These are phyloP conservation scores for Kodamaea derodonti DNA, from an alignment of 1,139 yeast genomes.

Conservation along the genomic window DNA sequence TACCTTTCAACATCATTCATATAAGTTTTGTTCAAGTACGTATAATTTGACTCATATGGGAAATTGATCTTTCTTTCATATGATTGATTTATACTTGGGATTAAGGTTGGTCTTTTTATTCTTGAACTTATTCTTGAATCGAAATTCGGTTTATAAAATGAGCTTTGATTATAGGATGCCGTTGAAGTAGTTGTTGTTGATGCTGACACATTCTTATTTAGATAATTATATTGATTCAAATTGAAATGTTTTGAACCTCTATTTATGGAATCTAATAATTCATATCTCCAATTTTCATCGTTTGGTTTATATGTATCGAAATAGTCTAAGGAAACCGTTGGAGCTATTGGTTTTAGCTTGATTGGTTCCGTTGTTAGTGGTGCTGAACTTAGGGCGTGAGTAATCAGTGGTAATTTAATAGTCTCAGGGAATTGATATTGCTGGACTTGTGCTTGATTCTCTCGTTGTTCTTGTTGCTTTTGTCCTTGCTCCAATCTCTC, in stretches of 20 bases:
- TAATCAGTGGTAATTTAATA: slow-evolving; percentile 36
- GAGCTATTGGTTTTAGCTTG: slow-evolving; percentile 33
- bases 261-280: slow-evolving; percentile 36
- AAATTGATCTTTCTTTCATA: slow-evolving; percentile 43
- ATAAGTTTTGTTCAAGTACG: slow-evolving; percentile 45
- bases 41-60: slow-evolving; percentile 54
- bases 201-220: slow-evolving; percentile 17
- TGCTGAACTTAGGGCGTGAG: slow-evolving; percentile 30
- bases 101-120: slow-evolving; percentile 25
- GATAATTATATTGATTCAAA: slow-evolving; percentile 28
- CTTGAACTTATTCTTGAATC: slow-evolving; percentile 40
- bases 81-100: slow-evolving; percentile 20
- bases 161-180: slow-evolving; percentile 2
- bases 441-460: not conserved
- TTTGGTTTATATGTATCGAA: slow-evolving; percentile 48
- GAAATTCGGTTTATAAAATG: slow-evolving; percentile 30
- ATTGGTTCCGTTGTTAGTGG: slow-evolving; percentile 19
- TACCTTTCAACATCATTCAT: slow-evolving; percentile 42
- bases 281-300: slow-evolving; percentile 47
- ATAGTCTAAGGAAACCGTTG: slow-evolving; percentile 45
- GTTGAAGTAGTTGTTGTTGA: slow-evolving; percentile 5
- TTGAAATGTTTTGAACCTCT: slow-evolving; percentile 28
- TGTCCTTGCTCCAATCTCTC: not conserved
- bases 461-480: not conserved
- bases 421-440: not conserved